Evolutionary conservation across 192 early-diverging fungal species (phyloP), one percentile per base, ranked within the genome.

Genomic region (Coemansia sp.): DNA sequence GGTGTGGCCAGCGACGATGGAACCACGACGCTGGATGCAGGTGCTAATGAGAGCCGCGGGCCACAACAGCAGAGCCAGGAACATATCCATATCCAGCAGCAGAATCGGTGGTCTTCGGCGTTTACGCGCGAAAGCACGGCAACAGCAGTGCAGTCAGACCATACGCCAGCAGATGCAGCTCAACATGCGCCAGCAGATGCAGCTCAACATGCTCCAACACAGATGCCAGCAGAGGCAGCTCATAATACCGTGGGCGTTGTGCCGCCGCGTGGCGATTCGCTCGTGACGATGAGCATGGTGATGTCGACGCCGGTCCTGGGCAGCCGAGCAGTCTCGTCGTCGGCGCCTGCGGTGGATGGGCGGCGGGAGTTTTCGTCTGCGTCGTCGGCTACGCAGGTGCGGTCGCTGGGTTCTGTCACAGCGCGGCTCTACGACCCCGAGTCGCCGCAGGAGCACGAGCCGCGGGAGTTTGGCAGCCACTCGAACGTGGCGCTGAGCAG

Each of bases 351-450:
- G n/a, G 14, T 28, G 28, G n/a, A 23, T 29, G 60, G 28, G 1
- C 28, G 46, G 23, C 35, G n/a, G 0, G 35, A 16, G n/a, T 5
- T 40, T 2, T 1, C 12, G 14, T 5, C 14, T 40, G 12, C n/a
- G 16, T 35, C 18, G 27, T 50, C 59, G 10, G 31, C 47, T 16
- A 30, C 47, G 6, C 64, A 54, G 11, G 29, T 60, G 35, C 53
- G 46, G 44, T 61, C 69, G 28, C 45, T 78, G 28, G 75, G 68
- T 2, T 64, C 75, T 12, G 75, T 78, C 19, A 78, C 75, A 0
- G 75, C 75, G 6, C 75, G 69, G 11, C 45, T 78, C 16, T 71
- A 65, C 33, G 75, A 78, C 28, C 75, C 75, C 11, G 54, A 64
- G 9, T 27, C 52, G 2, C 44, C 62, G 8, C 38, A 46, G 18